A percentile compares a stretch with the other conserved stretches of the same genome.
Evolutionary conservation across 768 basidiomycete species (phyloP).

Genomic region (Leccinum uliginosum): DNA sequence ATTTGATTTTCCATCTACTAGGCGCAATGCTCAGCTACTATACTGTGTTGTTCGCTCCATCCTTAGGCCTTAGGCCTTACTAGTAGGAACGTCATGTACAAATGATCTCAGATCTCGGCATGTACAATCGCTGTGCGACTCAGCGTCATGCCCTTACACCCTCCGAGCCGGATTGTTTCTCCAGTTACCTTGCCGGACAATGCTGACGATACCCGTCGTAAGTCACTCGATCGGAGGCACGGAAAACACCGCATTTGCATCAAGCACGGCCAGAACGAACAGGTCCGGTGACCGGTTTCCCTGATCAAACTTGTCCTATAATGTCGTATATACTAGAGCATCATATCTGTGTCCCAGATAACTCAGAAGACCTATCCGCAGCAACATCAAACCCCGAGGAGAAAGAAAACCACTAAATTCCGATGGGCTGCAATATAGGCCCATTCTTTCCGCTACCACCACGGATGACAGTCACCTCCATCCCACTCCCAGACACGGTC

Average conservation of each 20-base stretch:
- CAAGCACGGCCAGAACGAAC: neutral
- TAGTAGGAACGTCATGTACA: no score
- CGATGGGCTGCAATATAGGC: neutral
- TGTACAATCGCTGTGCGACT: no score
- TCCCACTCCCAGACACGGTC: slow-evolving; percentile 19
- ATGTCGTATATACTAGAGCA: neutral
- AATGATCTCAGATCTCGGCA: neutral
- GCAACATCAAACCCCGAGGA: neutral
- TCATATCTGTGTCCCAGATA: neutral
- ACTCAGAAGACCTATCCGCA: neutral
- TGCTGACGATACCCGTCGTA: neutral
- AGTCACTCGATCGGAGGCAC: neutral
- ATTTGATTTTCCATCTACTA: no score
- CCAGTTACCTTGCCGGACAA: neutral
- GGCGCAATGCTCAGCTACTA: no score
- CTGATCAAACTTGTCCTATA: neutral
- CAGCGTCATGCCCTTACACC: no score
- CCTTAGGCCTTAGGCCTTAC: no score
- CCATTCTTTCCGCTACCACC: neutral
- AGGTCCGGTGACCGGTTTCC: neutral
- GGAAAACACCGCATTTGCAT: neutral
- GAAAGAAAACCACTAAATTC: neutral
- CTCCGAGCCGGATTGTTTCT: neutral
- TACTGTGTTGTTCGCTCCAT: no score
- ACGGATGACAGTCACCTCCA: slow-evolving; percentile 23